Conservation (phyloP, 495 filamentous ascomycete species). For the Aspergillus kassunensis region DNA sequence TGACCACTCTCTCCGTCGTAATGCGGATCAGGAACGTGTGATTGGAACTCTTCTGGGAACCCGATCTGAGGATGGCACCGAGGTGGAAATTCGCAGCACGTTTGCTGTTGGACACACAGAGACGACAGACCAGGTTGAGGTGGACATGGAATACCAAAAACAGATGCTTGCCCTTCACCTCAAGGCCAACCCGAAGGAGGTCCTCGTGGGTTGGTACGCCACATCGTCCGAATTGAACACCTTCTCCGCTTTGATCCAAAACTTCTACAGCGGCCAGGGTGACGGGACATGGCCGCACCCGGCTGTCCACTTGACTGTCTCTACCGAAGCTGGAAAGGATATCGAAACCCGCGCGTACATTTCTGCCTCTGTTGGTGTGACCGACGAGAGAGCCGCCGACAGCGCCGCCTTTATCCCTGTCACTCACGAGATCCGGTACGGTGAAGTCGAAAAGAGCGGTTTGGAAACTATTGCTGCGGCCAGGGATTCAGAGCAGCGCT, state of each 20-base stretch:
- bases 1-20: conserved; percentile 89
- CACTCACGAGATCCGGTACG: conserved; percentile 85
- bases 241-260: conserved; percentile 97
- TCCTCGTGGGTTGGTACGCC: conserved; percentile 96
- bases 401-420: conserved; percentile 95
- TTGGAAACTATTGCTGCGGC: conserved; percentile 81
- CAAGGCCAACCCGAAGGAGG: conserved; percentile 89
- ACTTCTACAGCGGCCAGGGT: conserved; percentile 96
- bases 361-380: conserved; percentile 89
- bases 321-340: conserved; percentile 76
- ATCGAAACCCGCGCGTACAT: conserved; percentile 90
- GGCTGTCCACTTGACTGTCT: conserved; percentile 91
- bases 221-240: conserved; percentile 94
- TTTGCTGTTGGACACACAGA: conserved; percentile 98
- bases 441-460: conserved; percentile 86
- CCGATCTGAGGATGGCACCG: conserved; percentile 90
- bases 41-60: conserved; percentile 93
- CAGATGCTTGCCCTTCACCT: conserved; percentile 93
- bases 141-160: conserved; percentile 99
- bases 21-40: conserved; percentile 85
- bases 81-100: conserved; percentile 90
- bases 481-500: conserved; percentile 71
- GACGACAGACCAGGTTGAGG: conserved; percentile 96
- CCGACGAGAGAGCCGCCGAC: conserved; percentile 88
- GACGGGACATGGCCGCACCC: conserved; percentile 96